phyloP scores from a whole-genome alignment of 2,329 filamentous ascomycete species.

The Talaromyces pinophilus region DNA sequence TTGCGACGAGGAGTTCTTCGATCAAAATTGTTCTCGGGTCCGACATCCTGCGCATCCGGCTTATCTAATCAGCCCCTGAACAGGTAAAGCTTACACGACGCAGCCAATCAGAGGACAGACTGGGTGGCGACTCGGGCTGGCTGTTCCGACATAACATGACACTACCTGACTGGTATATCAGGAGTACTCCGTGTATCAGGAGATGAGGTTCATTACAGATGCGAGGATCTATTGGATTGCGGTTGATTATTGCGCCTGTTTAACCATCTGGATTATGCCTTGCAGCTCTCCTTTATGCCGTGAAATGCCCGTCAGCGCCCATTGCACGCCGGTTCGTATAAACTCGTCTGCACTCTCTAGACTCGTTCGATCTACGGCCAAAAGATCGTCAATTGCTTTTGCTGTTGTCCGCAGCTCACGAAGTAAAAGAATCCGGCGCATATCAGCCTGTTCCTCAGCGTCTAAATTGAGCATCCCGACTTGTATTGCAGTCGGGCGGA shows the following conservation, averaged over 20 bases:
- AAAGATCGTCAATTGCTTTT: conserved; percentile 12
- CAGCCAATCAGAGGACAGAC: conserved; percentile 5
- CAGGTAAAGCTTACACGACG: background rate
- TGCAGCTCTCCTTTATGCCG: conserved; percentile 2
- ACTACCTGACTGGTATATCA: too few relatives aligned
- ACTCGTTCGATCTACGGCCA: conserved; percentile 11
- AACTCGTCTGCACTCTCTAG: conserved; percentile 12
- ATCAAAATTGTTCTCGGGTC: conserved; percentile 6
- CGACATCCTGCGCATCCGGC: conserved; percentile 4
- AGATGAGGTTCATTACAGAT: background rate
- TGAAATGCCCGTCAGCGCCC: conserved; percentile 11
- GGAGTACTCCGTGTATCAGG: background rate
- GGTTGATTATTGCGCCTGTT: background rate
- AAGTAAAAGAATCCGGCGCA: conserved; percentile 16
- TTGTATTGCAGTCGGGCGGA: conserved; percentile 4
- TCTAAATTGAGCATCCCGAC: conserved; percentile 5
- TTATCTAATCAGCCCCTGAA: conserved; percentile 21
- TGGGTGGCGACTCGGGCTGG: conserved; percentile 3
- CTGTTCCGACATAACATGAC: background rate
- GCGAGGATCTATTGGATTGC: background rate
- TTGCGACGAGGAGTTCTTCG: background rate
- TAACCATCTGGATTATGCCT: background rate
- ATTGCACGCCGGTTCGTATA: conserved; percentile 1
- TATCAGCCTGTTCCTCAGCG: conserved; percentile 7
- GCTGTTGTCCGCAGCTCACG: conserved; percentile 4